Conservation (phyloP, 345 rosid species). For the Rubroshorea leprosula region DNA sequence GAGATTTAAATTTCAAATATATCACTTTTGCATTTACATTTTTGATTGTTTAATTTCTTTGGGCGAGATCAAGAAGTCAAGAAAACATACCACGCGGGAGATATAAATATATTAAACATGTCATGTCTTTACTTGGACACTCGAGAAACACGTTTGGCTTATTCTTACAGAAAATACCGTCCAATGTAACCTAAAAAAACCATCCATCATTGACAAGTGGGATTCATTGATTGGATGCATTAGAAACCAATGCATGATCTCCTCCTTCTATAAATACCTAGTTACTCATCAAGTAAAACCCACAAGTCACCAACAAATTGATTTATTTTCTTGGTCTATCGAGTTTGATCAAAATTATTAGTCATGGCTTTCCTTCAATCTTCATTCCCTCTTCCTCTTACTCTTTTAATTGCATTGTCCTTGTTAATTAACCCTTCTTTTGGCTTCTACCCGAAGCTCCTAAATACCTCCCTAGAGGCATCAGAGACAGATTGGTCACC, state of each 20-base stretch:
- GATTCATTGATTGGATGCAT: not conserved
- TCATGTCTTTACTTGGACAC: not conserved
- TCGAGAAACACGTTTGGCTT: conserved; percentile 2
- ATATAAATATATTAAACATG: not conserved
- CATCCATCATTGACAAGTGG: not conserved
- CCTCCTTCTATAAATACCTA: conserved; percentile 9
- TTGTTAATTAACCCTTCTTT: not conserved
- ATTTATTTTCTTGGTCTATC: no score
- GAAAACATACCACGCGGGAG: not conserved
- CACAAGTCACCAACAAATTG: no score
- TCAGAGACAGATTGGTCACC: conserved; percentile 10
- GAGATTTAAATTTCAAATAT: no score
- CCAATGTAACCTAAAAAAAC: not conserved
- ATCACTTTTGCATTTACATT: no score
- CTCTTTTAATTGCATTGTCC: not conserved
- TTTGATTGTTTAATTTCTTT: no score
- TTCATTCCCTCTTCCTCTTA: not conserved
- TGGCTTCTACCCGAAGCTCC: not conserved
- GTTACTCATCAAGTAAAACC: not conserved
- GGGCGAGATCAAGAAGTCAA: no score
- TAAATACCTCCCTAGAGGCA: not conserved
- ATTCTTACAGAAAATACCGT: not conserved
- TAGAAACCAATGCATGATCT: conserved; percentile 2
- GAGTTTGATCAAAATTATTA: not conserved
- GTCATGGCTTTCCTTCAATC: not conserved